A percentile compares a stretch with the other conserved stretches of the same genome.
phyloP scores from a whole-genome alignment of 2,329 filamentous ascomycete species.

The Chaetomium olivaceum region DNA sequence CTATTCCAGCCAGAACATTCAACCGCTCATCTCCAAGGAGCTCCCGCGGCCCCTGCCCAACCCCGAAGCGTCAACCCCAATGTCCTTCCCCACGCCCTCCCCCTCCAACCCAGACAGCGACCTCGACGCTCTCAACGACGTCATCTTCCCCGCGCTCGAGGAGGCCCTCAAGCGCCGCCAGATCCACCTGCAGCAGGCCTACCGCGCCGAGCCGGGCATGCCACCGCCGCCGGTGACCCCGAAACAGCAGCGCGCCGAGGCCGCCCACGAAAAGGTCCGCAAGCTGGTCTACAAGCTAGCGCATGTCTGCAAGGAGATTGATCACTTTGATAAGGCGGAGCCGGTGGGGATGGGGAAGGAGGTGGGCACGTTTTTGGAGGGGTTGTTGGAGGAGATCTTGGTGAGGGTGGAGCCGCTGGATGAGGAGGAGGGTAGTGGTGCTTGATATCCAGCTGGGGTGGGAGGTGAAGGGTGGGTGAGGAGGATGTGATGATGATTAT shows the following conservation, averaged over 20 bases:
- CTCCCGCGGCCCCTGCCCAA: slow-evolving; percentile 22
- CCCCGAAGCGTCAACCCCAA: slow-evolving; percentile 34
- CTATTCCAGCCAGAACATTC: slow-evolving; percentile 26
- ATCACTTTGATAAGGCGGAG: slow-evolving; percentile 80
- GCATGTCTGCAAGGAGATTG: slow-evolving; percentile 84
- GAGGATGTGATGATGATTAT: too few relatives aligned
- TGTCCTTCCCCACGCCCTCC: slow-evolving; percentile 58
- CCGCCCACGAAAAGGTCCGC: slow-evolving; percentile 78
- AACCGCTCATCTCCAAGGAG: slow-evolving; percentile 30
- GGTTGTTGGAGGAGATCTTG: slow-evolving; percentile 88
- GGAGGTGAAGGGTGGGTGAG: too few relatives aligned
- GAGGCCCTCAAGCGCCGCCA: slow-evolving; percentile 82
- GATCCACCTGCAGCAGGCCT: slow-evolving; percentile 56
- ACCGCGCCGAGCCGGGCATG: slow-evolving; percentile 39
- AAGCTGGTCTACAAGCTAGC: slow-evolving; percentile 80
- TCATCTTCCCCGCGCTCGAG: slow-evolving; percentile 90
- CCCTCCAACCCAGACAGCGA: slow-evolving; percentile 64
- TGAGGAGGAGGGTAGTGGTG: slow-evolving; percentile 55
- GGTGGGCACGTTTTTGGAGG: slow-evolving; percentile 85
- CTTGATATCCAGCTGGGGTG: too few relatives aligned
- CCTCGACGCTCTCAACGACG: slow-evolving; percentile 82
- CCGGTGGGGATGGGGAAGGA: slow-evolving; percentile 93
- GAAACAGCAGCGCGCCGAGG: slow-evolving; percentile 67
- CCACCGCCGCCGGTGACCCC: slow-evolving; percentile 51
- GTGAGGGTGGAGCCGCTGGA: slow-evolving; percentile 88